These are phyloP conservation scores for Parafenestella ontariensis DNA, from an alignment of 2,329 filamentous ascomycete genomes.

Conservation along the genomic window DNA sequence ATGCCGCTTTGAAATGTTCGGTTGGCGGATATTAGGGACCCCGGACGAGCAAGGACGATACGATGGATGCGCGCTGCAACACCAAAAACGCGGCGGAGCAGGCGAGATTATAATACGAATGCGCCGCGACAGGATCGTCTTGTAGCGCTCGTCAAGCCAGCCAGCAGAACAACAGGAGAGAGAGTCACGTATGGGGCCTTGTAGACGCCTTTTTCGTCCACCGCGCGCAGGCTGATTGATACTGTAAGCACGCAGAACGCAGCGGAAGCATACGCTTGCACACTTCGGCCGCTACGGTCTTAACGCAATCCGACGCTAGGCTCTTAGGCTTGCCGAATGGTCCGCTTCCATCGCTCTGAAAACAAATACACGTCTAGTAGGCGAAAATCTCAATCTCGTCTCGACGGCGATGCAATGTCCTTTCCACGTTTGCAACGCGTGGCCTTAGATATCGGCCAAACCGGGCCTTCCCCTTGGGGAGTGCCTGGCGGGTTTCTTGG, in stretches of 20 bases:
- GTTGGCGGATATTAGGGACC: conserved; percentile 21
- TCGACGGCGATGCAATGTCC: not conserved
- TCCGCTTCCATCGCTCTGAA: not conserved
- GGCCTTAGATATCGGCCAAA: conserved; percentile 7
- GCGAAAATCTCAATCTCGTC: not conserved
- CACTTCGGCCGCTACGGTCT: conserved; percentile 16
- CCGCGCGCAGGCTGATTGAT: conserved; percentile 6
- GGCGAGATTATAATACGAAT: conserved; percentile 11
- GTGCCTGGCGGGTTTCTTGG: not conserved
- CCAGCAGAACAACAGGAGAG: not conserved
- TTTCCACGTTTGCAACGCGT: conserved; percentile 12
- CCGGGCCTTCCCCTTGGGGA: not conserved
- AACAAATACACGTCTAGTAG: not conserved
- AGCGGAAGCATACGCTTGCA: conserved; percentile 15
- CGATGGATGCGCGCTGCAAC: conserved; percentile 5
- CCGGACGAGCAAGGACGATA: conserved; percentile 12
- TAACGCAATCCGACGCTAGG: conserved; percentile 6
- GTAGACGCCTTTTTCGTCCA: conserved; percentile 6
- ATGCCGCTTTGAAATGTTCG: conserved; percentile 3
- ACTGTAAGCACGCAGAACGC: conserved; percentile 10
- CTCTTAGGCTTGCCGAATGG: not conserved
- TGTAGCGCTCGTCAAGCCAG: not conserved
- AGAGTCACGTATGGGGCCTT: conserved; percentile 2
- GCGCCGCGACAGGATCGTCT: not conserved
- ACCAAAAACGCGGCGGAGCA: conserved; percentile 15